Evolutionary conservation across 148 eudicot species (phyloP).

Genomic region (Heliamphora exappendiculata): DNA sequence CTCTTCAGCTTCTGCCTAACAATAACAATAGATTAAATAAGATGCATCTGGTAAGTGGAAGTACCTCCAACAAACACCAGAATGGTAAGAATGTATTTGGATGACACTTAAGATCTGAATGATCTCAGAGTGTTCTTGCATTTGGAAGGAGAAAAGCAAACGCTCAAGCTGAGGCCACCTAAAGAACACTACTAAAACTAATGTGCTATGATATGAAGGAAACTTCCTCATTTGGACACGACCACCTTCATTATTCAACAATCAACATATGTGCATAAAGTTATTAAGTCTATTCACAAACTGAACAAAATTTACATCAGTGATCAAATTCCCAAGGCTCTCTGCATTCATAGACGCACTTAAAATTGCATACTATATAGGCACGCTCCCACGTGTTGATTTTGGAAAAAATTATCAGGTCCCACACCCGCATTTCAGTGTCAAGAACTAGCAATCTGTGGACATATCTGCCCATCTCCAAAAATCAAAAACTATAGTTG

Average conservation of each 20-base stretch:
- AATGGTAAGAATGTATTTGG: not conserved
- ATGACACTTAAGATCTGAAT: not conserved
- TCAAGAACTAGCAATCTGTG: not conserved
- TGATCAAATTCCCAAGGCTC: not conserved
- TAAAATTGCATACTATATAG: not conserved
- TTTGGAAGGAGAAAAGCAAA: not conserved
- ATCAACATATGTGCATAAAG: not conserved
- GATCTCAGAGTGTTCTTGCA: not conserved
- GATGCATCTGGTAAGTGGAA: not conserved
- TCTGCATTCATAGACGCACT: not conserved
- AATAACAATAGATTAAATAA: conserved; percentile 5
- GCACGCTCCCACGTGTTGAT: not conserved
- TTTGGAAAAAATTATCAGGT: not conserved
- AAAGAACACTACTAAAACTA: not conserved
- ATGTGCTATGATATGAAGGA: not conserved
- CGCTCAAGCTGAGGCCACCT: not conserved
- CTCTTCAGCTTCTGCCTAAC: conserved; percentile 48
- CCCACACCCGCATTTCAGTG: not conserved
- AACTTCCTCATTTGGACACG: not conserved
- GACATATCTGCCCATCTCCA: too few species aligned
- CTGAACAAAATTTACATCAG: not conserved
- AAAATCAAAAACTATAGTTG: not conserved
- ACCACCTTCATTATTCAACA: not conserved
- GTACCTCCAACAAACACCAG: not conserved
- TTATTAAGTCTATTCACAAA: not conserved